A percentile compares a stretch with the other conserved stretches of the same genome.
These are phyloP conservation scores for Fusarium compactum DNA, from an alignment of 2,329 filamentous ascomycete species.

Conservation along the genomic window DNA sequence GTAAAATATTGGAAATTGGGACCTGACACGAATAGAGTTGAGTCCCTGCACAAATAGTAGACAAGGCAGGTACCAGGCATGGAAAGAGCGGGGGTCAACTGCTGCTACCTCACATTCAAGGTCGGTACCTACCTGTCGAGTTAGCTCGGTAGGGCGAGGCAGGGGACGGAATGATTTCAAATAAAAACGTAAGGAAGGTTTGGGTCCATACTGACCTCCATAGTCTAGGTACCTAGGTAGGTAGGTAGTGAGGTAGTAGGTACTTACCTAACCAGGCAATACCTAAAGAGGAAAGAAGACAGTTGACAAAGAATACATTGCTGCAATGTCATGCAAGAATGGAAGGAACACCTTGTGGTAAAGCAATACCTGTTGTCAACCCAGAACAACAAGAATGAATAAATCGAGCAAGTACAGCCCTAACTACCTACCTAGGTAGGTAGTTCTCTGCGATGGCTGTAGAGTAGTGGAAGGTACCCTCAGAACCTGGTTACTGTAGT, in stretches of 20 bases:
- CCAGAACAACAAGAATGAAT: not conserved
- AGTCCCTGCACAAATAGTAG: not conserved
- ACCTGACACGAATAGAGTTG: not conserved
- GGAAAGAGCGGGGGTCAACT: conserved; percentile 19
- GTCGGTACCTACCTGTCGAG: not conserved
- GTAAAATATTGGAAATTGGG: conserved; percentile 38
- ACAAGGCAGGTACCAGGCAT: conserved; percentile 4
- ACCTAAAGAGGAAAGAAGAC: not conserved
- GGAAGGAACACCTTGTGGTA: not conserved
- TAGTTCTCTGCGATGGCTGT: conserved; percentile 6
- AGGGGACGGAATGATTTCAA: conserved; percentile 5
- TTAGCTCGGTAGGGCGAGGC: not conserved
- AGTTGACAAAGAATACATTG: not conserved
- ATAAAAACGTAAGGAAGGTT: conserved; percentile 1
- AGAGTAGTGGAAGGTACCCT: conserved; percentile 14
- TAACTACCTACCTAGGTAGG: conserved; percentile 2
- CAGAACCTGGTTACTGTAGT: not conserved
- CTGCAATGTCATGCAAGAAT: not conserved
- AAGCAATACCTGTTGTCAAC: not conserved
- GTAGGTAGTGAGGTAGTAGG: not conserved
- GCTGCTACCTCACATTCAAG: not conserved
- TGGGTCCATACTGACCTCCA: not conserved
- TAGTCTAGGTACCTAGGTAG: too few relatives aligned
- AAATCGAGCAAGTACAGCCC: conserved; percentile 16
- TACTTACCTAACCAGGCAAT: not conserved